A percentile compares a stretch with the other conserved stretches of the same genome.
Conservation (phyloP, 352 stramenopile species). For the Halophytophthora polymorphica region DNA sequence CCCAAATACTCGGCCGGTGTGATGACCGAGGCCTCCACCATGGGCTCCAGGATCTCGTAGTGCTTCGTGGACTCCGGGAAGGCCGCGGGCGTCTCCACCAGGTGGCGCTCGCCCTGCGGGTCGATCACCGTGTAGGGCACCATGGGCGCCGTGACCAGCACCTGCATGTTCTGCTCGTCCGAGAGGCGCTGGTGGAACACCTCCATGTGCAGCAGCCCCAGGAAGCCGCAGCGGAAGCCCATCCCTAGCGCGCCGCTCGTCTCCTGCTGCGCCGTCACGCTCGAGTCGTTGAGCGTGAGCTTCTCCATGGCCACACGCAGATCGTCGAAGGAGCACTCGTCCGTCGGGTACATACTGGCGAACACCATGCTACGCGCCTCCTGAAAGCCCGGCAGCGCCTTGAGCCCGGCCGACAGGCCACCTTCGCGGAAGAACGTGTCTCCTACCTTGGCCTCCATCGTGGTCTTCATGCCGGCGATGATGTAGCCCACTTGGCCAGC, state of each 20-base stretch:
- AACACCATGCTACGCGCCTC: slow-evolving; percentile 96
- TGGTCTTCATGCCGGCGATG: slow-evolving; percentile 96
- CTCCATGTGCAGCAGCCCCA: slow-evolving; percentile 98
- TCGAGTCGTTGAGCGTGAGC: slow-evolving; percentile 97
- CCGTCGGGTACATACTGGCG: slow-evolving; percentile 97
- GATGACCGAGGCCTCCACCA: slow-evolving; percentile 96
- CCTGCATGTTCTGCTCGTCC: slow-evolving; percentile 97
- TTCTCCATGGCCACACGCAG: slow-evolving; percentile 94
- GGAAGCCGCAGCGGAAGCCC: slow-evolving; percentile 96
- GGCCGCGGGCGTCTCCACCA: slow-evolving; percentile 72
- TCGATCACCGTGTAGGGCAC: slow-evolving; percentile 95
- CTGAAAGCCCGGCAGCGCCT: slow-evolving; percentile 76
- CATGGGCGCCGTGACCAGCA: slow-evolving; percentile 98
- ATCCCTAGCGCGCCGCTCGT: slow-evolving; percentile 92
- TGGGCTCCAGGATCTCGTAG: slow-evolving; percentile 91
- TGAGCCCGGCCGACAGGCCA: slow-evolving; percentile 37
- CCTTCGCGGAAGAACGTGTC: slow-evolving; percentile 82
- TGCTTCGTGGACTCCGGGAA: slow-evolving; percentile 87
- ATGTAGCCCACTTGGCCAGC: slow-evolving; percentile 97
- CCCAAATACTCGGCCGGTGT: slow-evolving; percentile 94
- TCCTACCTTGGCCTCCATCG: slow-evolving; percentile 93
- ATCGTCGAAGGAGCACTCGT: slow-evolving; percentile 95
- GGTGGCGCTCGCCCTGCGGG: slow-evolving; percentile 29
- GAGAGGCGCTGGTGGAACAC: slow-evolving; percentile 97
- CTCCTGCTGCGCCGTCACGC: slow-evolving; percentile 95